These are phyloP conservation scores for Cylindrotheca closterium DNA, from an alignment of 108 stramenopile species.

Conservation along the genomic window DNA sequence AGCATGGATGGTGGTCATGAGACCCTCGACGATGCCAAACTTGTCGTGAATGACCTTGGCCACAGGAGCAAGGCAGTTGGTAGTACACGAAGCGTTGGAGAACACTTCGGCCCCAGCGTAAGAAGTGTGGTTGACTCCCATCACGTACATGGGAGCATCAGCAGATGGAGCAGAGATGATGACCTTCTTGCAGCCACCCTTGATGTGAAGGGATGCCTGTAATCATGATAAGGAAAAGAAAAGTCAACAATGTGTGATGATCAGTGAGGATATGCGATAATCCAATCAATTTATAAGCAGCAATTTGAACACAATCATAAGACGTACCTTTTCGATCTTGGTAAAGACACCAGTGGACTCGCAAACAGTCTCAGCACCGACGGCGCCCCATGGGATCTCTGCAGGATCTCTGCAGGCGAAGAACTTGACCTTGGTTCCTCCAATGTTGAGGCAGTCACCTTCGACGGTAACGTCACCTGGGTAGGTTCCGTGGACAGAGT, in stretches of 20 bases:
- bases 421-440: conserved; percentile 79
- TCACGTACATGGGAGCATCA: conserved; percentile 98
- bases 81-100: conserved; percentile 99
- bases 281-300: too few species aligned
- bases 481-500: conserved; percentile 93
- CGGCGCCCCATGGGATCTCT: conserved; percentile 88
- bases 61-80: conserved; percentile 98
- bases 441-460: conserved; percentile 85
- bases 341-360: conserved; percentile 99
- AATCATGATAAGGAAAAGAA: neutral
- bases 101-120: conserved; percentile 85
- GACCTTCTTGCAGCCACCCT: conserved; percentile 95
- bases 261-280: too few species aligned
- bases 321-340: conserved; percentile 60
- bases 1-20: conserved; percentile 99
- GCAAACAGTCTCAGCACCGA: conserved; percentile 90
- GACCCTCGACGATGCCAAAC: conserved; percentile 95
- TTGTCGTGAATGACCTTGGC: conserved; percentile 97
- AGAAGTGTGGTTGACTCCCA: conserved; percentile 94
- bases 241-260: neutral
- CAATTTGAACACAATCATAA: neutral
- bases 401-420: conserved; percentile 88
- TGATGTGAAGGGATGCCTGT: conserved; percentile 73
- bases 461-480: conserved; percentile 77
- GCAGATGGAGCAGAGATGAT: conserved; percentile 95